Evolutionary conservation across 345 rosid genomes (phyloP), one percentile per base, ranked within the genome.

Genomic region (Eutrema yunnanense): DNA sequence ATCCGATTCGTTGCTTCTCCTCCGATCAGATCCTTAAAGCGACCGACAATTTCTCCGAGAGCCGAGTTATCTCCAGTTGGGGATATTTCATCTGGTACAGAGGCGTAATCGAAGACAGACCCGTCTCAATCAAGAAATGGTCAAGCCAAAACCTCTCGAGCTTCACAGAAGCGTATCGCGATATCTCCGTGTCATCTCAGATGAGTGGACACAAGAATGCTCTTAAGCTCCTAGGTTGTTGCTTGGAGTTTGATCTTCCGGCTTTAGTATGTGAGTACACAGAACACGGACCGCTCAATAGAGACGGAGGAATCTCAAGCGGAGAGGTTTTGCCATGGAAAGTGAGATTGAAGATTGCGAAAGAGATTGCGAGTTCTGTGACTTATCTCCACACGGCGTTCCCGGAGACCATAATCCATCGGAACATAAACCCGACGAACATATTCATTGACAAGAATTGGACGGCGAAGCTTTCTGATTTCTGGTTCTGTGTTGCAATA

Each of bases 1-100:
- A 73, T 29, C 76, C 76, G 19, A 54, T 73, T 5, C 76, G 76
- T 37, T 73, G 76, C 76, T 73, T 73, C 76, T 42, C 76, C 49
- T 63, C 64, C n/a, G 76, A 73, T 4, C 41, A 73, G 3, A 73
- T 73, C 32, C 64, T 73, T 2, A 64, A 64, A 73, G 76, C 76
- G 1, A 73, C 76, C 1, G 13, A 73, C 2, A 63, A 73, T 29
- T 63, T 73, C 76, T 73, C 76, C 4, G 76, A 73, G 2, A 36
- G n/a, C 48, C 48, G 5, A 63, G 3, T 73, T 0, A 73, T 73
- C 76, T 73, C 71, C 10, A 73, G 71, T 8, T 64, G 71, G 76
- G 71, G 64, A 34, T 73, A 73, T n/a, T 73, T 73, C 71, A 54
- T 48, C 0, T 73, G 76, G 76, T 73, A 63, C 76, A 73, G 9